Conservation (phyloP, 805 yeast genomes). For the Suhomyces sp. region DNA sequence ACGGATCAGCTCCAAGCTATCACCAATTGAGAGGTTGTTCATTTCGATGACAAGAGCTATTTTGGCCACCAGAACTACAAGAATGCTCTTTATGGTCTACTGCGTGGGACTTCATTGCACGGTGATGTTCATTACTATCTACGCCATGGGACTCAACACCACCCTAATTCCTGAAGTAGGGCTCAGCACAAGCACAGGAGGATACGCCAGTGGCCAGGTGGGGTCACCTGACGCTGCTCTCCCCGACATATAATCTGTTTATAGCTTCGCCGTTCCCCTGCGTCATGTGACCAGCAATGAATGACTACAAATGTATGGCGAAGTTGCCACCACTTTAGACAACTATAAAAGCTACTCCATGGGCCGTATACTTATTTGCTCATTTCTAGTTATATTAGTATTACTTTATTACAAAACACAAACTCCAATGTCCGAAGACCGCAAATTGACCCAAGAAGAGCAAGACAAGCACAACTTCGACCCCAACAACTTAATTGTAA, state of each 20-base stretch:
- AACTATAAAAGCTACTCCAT: background rate
- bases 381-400: constrained; percentile 2
- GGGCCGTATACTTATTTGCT: background rate
- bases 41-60: constrained; percentile 69
- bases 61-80: constrained; percentile 67
- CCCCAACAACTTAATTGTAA: constrained; percentile 23
- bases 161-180: constrained; percentile 48
- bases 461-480: constrained; percentile 10
- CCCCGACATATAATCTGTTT: background rate
- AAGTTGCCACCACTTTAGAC: constrained; percentile 1
- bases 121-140: constrained; percentile 61
- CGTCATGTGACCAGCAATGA: constrained; percentile 1
- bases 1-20: constrained; percentile 65
- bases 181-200: constrained; percentile 39
- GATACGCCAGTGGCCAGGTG: constrained; percentile 22
- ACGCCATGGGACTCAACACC: constrained; percentile 47
- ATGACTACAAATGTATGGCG: background rate
- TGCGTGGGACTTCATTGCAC: constrained; percentile 72
- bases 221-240: constrained; percentile 6
- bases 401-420: constrained; percentile 6
- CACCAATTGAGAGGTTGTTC: constrained; percentile 77
- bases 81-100: constrained; percentile 71
- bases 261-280: background rate
- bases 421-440: background rate
- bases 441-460: constrained; percentile 4